A percentile compares a stretch with the other conserved stretches of the same genome.
Conservation (phyloP, 208 protist genomes). For the Angomonas deanei region DNA sequence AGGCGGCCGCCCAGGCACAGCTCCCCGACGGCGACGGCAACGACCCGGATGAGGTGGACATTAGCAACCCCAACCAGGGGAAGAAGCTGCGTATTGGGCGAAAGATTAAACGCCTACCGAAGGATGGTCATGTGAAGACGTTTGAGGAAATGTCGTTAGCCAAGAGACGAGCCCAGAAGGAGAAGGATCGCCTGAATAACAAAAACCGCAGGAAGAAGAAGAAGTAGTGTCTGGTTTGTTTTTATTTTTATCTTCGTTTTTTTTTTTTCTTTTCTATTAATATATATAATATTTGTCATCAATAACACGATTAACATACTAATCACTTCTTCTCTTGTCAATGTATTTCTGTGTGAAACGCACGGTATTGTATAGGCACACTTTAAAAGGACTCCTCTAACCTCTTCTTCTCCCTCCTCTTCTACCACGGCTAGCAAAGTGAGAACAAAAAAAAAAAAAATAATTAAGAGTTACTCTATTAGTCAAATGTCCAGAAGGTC, state of each 20-base stretch:
- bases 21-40: slow-evolving; percentile 20
- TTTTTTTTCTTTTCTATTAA: slow-evolving; percentile 6
- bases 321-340: too few relatives aligned
- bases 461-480: too few relatives aligned
- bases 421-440: too few relatives aligned
- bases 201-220: slow-evolving; percentile 48
- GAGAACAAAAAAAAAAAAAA: too few relatives aligned
- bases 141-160: slow-evolving; percentile 84
- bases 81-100: slow-evolving; percentile 88
- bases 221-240: slow-evolving; percentile 9
- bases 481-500: background rate
- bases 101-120: slow-evolving; percentile 77
- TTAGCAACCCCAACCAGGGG: slow-evolving; percentile 87
- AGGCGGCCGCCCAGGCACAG: slow-evolving; percentile 22
- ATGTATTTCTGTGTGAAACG: too few relatives aligned
- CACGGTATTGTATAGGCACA: too few relatives aligned
- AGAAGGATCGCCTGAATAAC: slow-evolving; percentile 59
- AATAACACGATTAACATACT: background rate
- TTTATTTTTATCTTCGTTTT: background rate
- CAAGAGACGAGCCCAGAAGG: slow-evolving; percentile 76
- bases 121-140: slow-evolving; percentile 79
- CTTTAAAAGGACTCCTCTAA: too few relatives aligned
- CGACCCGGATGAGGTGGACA: slow-evolving; percentile 70
- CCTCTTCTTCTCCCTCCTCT: too few relatives aligned
- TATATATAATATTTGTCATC: background rate